Conservation (phyloP, 345 rosid species). For the Eucalyptus polybractea region DNA sequence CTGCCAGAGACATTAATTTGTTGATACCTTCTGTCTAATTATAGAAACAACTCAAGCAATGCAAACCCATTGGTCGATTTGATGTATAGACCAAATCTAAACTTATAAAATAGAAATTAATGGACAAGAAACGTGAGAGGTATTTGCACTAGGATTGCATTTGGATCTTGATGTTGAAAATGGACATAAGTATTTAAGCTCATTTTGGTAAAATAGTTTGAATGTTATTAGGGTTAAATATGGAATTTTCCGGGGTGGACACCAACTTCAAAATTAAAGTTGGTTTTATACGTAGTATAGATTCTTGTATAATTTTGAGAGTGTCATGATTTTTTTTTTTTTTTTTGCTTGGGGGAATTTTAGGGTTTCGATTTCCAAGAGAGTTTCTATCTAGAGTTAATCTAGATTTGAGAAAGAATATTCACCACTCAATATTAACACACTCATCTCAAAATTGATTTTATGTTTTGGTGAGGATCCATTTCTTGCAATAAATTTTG, state of each 20-base stretch:
- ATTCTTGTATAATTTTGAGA: not conserved
- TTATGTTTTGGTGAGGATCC: not conserved
- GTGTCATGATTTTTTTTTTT: not conserved
- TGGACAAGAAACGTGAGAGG: not conserved
- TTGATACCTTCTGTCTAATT: not conserved
- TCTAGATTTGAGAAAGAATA: not conserved
- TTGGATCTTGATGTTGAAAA: not conserved
- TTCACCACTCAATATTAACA: not conserved
- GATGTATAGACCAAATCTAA: not conserved
- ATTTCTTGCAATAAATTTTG: not conserved
- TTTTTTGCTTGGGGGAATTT: not conserved
- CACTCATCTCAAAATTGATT: no score
- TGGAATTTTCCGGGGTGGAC: not conserved
- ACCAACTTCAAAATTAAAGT: not conserved
- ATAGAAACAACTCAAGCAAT: not conserved
- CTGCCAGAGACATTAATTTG: not conserved
- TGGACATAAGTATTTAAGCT: not conserved
- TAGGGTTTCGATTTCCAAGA: not conserved
- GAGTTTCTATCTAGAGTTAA: not conserved
- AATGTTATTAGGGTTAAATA: not conserved
- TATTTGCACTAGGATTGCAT: not conserved
- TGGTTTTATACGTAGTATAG: not conserved
- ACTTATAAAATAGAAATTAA: not conserved
- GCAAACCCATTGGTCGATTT: not conserved
- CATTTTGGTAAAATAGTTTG: no score